Base-by-base conservation (phyloP, 23 red algal species). In the Gracilaria vermiculophylla region DNA sequence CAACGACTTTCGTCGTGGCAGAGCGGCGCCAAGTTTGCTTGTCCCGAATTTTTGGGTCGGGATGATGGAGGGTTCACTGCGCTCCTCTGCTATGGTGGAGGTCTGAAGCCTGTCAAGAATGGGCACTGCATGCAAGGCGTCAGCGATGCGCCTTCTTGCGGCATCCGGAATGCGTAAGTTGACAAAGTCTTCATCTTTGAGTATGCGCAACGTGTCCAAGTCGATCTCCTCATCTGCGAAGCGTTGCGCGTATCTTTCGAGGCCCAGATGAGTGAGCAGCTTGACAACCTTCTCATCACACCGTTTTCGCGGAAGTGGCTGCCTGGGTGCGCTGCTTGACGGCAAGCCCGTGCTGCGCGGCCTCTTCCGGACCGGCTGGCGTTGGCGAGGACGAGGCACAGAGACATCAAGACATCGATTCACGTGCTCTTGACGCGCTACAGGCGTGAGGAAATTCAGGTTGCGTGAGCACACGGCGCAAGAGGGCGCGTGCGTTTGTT, bases 141-240 rank as follows among this genome's bases (percentile, higher is more conserved):
- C 87, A 14, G 75, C 75, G 67, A 91, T 80, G 28, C 87, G 74
- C 23, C 87, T 48, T 25, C 76, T 72, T 13, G 87, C 87, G 14
- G 87, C 74, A 15, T 91, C 76, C 41, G 87, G 87, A 72, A 91
- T 91, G 20, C 62, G 62, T 36, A 91, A n/a, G 4, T 32, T 35
- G 11, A 64, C 73, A 56, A 80, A 72, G 40, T 81, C 87, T 19
- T 62, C 58, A 51, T 78, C 73, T 41, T 53, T 60, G 23, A 91
- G 64, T 50, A 91, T 56, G 10, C 87, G 54, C 53, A 91, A 54
- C 2, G 87, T 75, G 20, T 48, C 75, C n/a, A 91, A 60, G 75
- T 91, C 87, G 31, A 91, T 81, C 36, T 91, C 87, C 62, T 91
- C 87, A 37, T 67, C 56, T 31, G 75, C 87, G 72, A 91, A 91